phyloP scores from a whole-genome alignment of 2,329 filamentous ascomycete species.

The Claviceps sp. region DNA sequence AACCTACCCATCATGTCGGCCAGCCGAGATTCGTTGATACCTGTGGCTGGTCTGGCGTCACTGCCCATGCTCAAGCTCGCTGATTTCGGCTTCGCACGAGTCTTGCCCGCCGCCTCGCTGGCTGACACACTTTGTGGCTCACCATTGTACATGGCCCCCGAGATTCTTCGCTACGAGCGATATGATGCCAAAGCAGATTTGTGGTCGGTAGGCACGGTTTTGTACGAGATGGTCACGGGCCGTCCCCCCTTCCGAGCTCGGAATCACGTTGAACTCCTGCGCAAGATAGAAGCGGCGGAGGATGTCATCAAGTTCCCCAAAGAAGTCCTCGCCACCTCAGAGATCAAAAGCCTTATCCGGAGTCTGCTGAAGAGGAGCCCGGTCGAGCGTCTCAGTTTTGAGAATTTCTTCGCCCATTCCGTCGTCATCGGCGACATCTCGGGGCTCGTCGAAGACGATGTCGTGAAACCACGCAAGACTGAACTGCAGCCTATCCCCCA shows the following conservation, averaged over 20 bases:
- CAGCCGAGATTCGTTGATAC: conserved; percentile 68
- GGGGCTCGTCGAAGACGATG: conserved; percentile 65
- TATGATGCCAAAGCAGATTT: conserved; percentile 95
- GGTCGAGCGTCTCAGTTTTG: conserved; percentile 72
- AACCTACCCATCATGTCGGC: conserved; percentile 53
- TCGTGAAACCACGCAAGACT: conserved; percentile 28
- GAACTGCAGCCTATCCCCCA: conserved; percentile 24
- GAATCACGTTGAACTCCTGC: conserved; percentile 87
- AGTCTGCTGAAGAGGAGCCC: conserved; percentile 74
- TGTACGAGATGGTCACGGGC: conserved; percentile 90
- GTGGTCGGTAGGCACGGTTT: conserved; percentile 92
- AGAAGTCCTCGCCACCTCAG: conserved; percentile 55
- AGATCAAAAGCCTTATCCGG: conserved; percentile 70
- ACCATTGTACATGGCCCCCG: conserved; percentile 95
- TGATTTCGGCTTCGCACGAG: conserved; percentile 95
- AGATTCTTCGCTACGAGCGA: conserved; percentile 92
- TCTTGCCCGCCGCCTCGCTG: conserved; percentile 77
- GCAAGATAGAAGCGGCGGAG: conserved; percentile 80
- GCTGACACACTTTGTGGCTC: conserved; percentile 95
- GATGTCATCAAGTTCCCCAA: conserved; percentile 74
- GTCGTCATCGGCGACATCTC: conserved; percentile 67
- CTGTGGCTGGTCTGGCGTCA: conserved; percentile 66
- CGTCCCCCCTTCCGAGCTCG: conserved; percentile 80
- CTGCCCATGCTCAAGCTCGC: conserved; percentile 95
- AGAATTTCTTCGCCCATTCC: conserved; percentile 66